Evolutionary conservation across 495 filamentous ascomycete genomes (phyloP).

Genomic region (Immersiella caudata): DNA sequence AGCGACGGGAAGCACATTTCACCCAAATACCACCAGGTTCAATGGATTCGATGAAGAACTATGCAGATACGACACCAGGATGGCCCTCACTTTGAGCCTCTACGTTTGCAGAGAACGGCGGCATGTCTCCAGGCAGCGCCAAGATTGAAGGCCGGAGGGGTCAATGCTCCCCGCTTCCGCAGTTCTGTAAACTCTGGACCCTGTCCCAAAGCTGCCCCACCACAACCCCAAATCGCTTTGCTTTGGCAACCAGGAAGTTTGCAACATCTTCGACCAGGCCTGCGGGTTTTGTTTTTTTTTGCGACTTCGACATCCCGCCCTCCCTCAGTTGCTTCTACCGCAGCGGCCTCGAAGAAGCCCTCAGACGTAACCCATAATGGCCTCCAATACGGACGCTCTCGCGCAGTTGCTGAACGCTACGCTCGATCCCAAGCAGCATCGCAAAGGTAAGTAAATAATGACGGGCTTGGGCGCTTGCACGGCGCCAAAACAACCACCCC

Average conservation of each 20-base stretch:
- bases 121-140: not conserved
- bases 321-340: slow-evolving; percentile 1
- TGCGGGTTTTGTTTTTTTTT: slow-evolving; percentile 18
- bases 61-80: not conserved
- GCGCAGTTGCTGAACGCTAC: slow-evolving; percentile 82
- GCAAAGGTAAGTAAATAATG: slow-evolving; percentile 68
- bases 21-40: no score
- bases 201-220: not conserved
- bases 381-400: slow-evolving; percentile 70
- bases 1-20: no score
- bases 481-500: not conserved
- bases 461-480: not conserved
- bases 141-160: not conserved
- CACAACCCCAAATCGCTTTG: not conserved
- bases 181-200: not conserved
- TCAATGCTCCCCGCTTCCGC: not conserved
- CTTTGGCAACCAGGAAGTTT: slow-evolving; percentile 7
- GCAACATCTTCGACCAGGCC: slow-evolving; percentile 18
- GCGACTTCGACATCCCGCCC: not conserved
- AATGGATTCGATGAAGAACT: no score
- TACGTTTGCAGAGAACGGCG: not conserved
- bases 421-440: slow-evolving; percentile 80
- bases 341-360: slow-evolving; percentile 10
- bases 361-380: slow-evolving; percentile 59
- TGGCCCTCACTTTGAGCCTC: not conserved